A percentile compares a stretch with the other conserved stretches of the same genome.
Conservation (phyloP, 2,329 filamentous ascomycete species). For the Aspergillus proliferans region DNA sequence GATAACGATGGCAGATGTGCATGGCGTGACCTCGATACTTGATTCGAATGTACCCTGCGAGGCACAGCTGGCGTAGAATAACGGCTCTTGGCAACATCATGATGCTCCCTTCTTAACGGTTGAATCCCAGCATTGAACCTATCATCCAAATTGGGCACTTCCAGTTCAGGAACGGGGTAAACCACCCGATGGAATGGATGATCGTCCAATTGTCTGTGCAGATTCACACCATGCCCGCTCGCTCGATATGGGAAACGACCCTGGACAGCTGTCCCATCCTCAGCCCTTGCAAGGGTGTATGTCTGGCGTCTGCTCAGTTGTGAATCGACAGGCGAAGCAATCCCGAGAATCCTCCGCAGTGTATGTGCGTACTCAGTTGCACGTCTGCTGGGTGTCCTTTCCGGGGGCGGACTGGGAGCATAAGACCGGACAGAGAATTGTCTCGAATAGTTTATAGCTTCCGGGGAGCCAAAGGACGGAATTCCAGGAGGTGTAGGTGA, state of each 20-base stretch:
- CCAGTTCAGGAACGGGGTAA: constrained; percentile 17
- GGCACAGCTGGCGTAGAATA: not conserved
- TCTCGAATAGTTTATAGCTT: constrained; percentile 30
- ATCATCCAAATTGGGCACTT: not conserved
- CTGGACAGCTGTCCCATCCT: constrained; percentile 36
- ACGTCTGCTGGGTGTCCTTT: constrained; percentile 7
- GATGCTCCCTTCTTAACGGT: too few species aligned
- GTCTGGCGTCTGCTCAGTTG: constrained; percentile 9
- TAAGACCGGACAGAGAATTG: constrained; percentile 17
- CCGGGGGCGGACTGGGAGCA: not conserved
- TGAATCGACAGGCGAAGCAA: constrained; percentile 11
- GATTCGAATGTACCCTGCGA: not conserved
- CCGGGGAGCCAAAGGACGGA: constrained; percentile 37
- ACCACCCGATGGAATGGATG: constrained; percentile 31
- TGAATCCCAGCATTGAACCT: not conserved
- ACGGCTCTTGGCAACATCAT: too few species aligned
- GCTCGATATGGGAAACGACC: constrained; percentile 35
- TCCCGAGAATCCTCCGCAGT: constrained; percentile 27
- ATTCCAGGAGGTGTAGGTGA: constrained; percentile 39
- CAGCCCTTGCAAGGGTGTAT: constrained; percentile 29
- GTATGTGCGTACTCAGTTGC: constrained; percentile 16
- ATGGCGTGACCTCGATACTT: not conserved
- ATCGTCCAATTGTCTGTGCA: constrained; percentile 21
- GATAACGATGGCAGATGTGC: not conserved
- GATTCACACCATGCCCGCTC: constrained; percentile 36